These are phyloP conservation scores for Cryphonectria nitschkei DNA, from an alignment of 2,329 filamentous ascomycete species.

Conservation along the genomic window DNA sequence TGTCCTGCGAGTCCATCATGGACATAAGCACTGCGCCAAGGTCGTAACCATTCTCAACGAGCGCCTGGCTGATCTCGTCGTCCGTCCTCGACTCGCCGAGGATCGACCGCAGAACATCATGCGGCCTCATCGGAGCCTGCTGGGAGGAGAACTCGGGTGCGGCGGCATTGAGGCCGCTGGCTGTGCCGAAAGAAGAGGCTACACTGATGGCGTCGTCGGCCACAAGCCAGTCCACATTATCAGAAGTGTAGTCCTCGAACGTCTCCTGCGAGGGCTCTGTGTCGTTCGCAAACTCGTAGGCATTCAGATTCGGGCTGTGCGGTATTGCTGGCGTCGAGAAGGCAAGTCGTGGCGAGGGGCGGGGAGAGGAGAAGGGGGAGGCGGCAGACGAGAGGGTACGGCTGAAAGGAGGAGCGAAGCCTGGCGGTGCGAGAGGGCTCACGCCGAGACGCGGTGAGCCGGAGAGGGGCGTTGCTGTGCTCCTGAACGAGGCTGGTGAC, in stretches of 20 bases:
- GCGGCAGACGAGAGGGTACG: constrained; percentile 77
- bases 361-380: constrained; percentile 92
- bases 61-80: constrained; percentile 90
- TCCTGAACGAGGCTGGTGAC: constrained; percentile 92
- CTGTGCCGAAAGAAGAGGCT: constrained; percentile 71
- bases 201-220: constrained; percentile 84
- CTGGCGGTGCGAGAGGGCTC: constrained; percentile 82
- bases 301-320: constrained; percentile 90
- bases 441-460: constrained; percentile 82
- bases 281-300: constrained; percentile 90
- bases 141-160: constrained; percentile 77
- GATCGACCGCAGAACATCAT: constrained; percentile 96
- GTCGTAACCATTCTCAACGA: constrained; percentile 89
- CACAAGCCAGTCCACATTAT: constrained; percentile 97
- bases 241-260: constrained; percentile 87
- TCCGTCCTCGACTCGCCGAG: constrained; percentile 86
- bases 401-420: constrained; percentile 74
- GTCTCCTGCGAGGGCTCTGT: constrained; percentile 79
- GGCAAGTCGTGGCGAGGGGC: constrained; percentile 87
- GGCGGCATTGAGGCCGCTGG: constrained; percentile 75
- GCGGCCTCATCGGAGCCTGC: constrained; percentile 91
- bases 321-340: constrained; percentile 90
- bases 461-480: constrained; percentile 77
- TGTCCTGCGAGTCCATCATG: constrained; percentile 74
- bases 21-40: constrained; percentile 88